Percentiles rank a stretch among this genome's conserved stretches.
Evolutionary conservation across 2,329 filamentous ascomycete species (phyloP).

Genomic region (Epicoccum sorghinum): DNA sequence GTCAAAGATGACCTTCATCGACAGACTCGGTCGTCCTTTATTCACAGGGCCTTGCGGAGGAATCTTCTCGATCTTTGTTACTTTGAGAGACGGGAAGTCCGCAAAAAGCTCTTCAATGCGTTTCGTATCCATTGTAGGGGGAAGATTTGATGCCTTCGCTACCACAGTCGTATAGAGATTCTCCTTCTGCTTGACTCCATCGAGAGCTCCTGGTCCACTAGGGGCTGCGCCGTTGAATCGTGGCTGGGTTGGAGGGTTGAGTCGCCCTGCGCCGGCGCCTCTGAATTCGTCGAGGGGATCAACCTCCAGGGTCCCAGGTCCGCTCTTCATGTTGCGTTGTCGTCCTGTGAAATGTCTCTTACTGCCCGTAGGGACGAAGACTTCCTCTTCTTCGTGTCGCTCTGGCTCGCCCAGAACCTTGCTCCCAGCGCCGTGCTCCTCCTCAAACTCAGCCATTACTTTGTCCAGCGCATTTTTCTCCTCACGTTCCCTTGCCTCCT

Average conservation of each 20-base stretch:
- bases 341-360: constrained; percentile 41
- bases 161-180: constrained; percentile 39
- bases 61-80: constrained; percentile 39
- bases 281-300: constrained; percentile 33
- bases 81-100: constrained; percentile 39
- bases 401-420: constrained; percentile 33
- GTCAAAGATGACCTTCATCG: constrained; percentile 44
- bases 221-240: constrained; percentile 22
- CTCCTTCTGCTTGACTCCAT: constrained; percentile 26
- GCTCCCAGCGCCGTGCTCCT: constrained; percentile 36
- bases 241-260: constrained; percentile 21
- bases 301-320: constrained; percentile 39
- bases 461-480: constrained; percentile 40
- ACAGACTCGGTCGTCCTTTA: constrained; percentile 30
- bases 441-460: constrained; percentile 40
- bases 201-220: constrained; percentile 22
- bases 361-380: constrained; percentile 36
- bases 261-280: constrained; percentile 20
- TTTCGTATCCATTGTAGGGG: constrained; percentile 31
- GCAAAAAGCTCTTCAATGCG: constrained; percentile 39
- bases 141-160: constrained; percentile 42
- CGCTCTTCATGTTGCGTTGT: constrained; percentile 39
- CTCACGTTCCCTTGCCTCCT: constrained; percentile 39
- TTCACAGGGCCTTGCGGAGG: constrained; percentile 26
- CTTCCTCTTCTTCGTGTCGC: constrained; percentile 26